Evolutionary conservation across 2,329 filamentous ascomycete species (phyloP).

Genomic region (Arthrinium puccinioides): DNA sequence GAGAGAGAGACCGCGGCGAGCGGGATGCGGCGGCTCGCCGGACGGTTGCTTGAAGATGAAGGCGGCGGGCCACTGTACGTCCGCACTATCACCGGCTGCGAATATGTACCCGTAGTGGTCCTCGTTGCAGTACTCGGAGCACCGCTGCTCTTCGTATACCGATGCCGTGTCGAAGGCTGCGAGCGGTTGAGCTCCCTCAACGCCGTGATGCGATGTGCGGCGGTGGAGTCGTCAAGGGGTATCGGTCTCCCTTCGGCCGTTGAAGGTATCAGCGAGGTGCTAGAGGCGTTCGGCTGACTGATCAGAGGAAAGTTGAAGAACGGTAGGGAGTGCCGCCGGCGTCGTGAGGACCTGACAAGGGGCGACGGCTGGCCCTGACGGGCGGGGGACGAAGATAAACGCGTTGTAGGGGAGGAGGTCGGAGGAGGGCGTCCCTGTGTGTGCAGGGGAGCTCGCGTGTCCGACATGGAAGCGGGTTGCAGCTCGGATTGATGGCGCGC

Average conservation of each 20-base stretch:
- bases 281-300: slow-evolving; percentile 41
- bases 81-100: slow-evolving; percentile 58
- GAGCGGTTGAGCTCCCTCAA: slow-evolving; percentile 52
- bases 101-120: slow-evolving; percentile 41
- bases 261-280: slow-evolving; percentile 44
- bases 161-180: slow-evolving; percentile 45
- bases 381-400: slow-evolving; percentile 13
- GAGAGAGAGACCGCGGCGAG: slow-evolving; percentile 15
- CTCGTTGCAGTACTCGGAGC: slow-evolving; percentile 37
- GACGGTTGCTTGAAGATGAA: slow-evolving; percentile 22
- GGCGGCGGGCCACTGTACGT: slow-evolving; percentile 48
- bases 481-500: slow-evolving; percentile 6
- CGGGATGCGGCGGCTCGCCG: slow-evolving; percentile 21
- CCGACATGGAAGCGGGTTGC: slow-evolving; percentile 3
- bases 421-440: slow-evolving; percentile 1
- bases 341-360: slow-evolving; percentile 11
- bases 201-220: slow-evolving; percentile 50
- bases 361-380: slow-evolving; percentile 5
- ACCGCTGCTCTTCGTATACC: slow-evolving; percentile 48
- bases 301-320: slow-evolving; percentile 38
- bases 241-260: slow-evolving; percentile 50
- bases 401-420: slow-evolving; percentile 3
- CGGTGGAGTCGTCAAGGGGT: slow-evolving; percentile 47
- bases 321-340: slow-evolving; percentile 31
- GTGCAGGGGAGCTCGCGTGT: slow-evolving; percentile 3